Conservation (phyloP, 768 basidiomycete genomes). For the Phaeotremella skinneri region DNA sequence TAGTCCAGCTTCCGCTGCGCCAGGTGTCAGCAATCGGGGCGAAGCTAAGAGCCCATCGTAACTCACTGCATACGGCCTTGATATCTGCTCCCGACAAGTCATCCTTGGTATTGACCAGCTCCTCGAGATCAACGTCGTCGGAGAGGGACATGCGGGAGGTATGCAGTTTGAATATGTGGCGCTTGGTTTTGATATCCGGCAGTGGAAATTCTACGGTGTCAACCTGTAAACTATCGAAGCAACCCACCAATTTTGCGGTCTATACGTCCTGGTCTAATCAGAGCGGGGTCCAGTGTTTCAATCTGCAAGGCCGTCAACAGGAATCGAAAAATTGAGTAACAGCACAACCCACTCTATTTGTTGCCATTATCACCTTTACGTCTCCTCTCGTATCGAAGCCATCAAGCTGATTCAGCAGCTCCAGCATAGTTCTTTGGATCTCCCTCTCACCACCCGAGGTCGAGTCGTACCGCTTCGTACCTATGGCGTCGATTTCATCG, state of each 20-base stretch:
- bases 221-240: slow-evolving; percentile 3
- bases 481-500: slow-evolving; percentile 97
- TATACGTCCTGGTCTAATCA: slow-evolving; percentile 97
- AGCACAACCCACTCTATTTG: slow-evolving; percentile 61
- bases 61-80: slow-evolving; percentile 79
- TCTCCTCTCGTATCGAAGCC: slow-evolving; percentile 99
- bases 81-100: slow-evolving; percentile 96
- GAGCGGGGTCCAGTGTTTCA: slow-evolving; percentile 92
- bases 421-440: slow-evolving; percentile 98
- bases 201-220: slow-evolving; percentile 59
- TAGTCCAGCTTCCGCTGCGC: slow-evolving; percentile 84
- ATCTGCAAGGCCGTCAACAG: slow-evolving; percentile 56
- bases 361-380: slow-evolving; percentile 99
- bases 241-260: slow-evolving; percentile 83
- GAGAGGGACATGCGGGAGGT: slow-evolving; percentile 88
- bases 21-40: slow-evolving; percentile 9
- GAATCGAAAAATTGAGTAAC: not conserved
- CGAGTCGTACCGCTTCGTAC: slow-evolving; percentile 99
- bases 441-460: slow-evolving; percentile 98
- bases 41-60: no score
- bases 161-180: slow-evolving; percentile 91
- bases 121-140: slow-evolving; percentile 84
- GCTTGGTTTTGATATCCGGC: slow-evolving; percentile 97
- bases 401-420: slow-evolving; percentile 95
- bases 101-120: slow-evolving; percentile 92